phyloP scores from a whole-genome alignment of 1,139 yeast genomes.

The Geotrichum bryndzae region DNA sequence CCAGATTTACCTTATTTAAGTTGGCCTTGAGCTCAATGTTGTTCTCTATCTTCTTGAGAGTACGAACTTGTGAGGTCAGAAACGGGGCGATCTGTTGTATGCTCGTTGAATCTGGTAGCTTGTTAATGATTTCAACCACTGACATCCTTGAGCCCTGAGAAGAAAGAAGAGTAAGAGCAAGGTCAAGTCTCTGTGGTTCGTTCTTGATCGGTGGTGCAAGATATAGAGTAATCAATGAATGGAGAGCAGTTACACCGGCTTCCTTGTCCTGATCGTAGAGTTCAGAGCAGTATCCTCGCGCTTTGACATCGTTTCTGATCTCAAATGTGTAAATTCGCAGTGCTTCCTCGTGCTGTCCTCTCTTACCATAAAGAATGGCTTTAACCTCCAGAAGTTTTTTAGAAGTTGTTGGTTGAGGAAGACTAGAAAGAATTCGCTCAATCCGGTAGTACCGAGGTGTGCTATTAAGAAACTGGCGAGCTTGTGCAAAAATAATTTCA shows the following conservation, averaged over 20 bases:
- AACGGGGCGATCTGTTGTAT: slow-evolving; percentile 43
- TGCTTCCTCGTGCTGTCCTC: slow-evolving; percentile 61
- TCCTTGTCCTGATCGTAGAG: slow-evolving; percentile 41
- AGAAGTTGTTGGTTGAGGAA: slow-evolving; percentile 24
- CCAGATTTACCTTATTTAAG: slow-evolving; percentile 38
- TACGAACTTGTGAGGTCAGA: slow-evolving; percentile 45
- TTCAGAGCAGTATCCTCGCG: slow-evolving; percentile 53
- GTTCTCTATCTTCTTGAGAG: slow-evolving; percentile 30
- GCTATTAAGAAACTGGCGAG: slow-evolving; percentile 29
- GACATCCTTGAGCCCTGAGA: slow-evolving; percentile 53
- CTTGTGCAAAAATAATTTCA: slow-evolving; percentile 22
- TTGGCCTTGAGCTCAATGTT: slow-evolving; percentile 28
- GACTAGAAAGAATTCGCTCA: slow-evolving; percentile 30
- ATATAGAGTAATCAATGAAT: slow-evolving; percentile 35
- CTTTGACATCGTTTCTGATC: slow-evolving; percentile 50
- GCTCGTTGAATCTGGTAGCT: slow-evolving; percentile 48
- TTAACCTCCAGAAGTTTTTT: slow-evolving; percentile 38
- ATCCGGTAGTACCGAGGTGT: slow-evolving; percentile 33
- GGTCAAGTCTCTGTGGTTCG: slow-evolving; percentile 33
- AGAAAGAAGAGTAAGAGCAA: slow-evolving; percentile 43
- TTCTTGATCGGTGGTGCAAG: slow-evolving; percentile 24
- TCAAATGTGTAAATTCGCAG: slow-evolving; percentile 57
- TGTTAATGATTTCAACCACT: slow-evolving; percentile 44
- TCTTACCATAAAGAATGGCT: slow-evolving; percentile 52
- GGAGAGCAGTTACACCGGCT: slow-evolving; percentile 38